Conservation (phyloP, 2,329 filamentous ascomycete genomes). For the Phoma sp. region DNA sequence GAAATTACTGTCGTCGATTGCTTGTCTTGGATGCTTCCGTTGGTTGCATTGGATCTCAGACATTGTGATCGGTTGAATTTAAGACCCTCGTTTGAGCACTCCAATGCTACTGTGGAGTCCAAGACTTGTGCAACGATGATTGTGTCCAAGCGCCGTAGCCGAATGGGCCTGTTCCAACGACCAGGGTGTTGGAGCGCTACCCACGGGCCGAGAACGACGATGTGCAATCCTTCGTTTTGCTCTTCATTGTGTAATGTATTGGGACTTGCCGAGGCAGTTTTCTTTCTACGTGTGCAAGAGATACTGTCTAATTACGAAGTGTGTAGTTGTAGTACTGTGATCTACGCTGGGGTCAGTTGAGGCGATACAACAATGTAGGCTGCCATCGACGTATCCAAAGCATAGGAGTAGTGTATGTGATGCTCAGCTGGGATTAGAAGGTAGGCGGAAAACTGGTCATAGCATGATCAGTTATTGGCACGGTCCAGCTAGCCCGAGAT, state of each 20-base stretch:
- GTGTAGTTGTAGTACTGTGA: no score
- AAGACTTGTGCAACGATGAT: slow-evolving; percentile 7
- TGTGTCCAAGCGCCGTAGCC: slow-evolving; percentile 10
- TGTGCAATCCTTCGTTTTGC: slow-evolving; percentile 8
- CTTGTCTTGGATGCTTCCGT: background rate
- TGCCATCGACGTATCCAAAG: no score
- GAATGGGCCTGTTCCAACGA: slow-evolving; percentile 11
- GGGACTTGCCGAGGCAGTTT: background rate
- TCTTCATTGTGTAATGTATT: background rate
- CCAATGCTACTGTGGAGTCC: slow-evolving; percentile 11
- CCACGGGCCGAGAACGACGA: slow-evolving; percentile 7
- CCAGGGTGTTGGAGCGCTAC: slow-evolving; percentile 14
- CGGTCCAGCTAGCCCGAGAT: no score
- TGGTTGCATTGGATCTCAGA: background rate
- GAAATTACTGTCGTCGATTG: background rate
- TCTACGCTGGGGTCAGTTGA: no score
- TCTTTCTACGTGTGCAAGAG: background rate
- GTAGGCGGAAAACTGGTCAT: no score
- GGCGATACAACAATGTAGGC: no score
- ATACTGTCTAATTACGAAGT: no score
- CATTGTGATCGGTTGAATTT: background rate
- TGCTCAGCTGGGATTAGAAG: no score
- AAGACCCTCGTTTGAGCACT: background rate
- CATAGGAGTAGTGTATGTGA: no score
- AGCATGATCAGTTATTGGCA: no score